These are phyloP conservation scores for Globisporangium takayamanum DNA, from an alignment of 352 stramenopile species.

Conservation along the genomic window DNA sequence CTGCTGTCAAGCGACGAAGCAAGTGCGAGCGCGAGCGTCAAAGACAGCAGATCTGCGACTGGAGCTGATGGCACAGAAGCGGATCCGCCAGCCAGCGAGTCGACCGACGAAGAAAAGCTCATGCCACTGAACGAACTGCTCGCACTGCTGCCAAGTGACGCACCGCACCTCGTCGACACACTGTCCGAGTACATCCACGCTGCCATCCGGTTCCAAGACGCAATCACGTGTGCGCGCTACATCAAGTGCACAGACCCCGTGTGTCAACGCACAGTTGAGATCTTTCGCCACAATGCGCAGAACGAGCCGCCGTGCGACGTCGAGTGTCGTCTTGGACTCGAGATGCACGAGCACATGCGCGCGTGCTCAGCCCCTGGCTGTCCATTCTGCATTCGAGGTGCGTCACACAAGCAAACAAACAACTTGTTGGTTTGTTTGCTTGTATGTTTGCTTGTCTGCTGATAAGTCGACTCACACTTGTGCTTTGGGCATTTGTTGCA, in stretches of 20 bases:
- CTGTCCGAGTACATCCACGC: constrained; percentile 31
- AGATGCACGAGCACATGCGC: constrained; percentile 24
- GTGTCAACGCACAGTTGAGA: constrained; percentile 15
- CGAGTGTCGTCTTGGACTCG: constrained; percentile 17
- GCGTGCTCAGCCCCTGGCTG: constrained; percentile 14
- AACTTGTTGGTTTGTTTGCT: too few relatives aligned
- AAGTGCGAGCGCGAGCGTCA: not conserved
- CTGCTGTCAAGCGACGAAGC: too few relatives aligned
- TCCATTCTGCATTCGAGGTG: constrained; percentile 35
- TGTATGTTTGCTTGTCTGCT: not conserved
- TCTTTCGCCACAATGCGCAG: constrained; percentile 17
- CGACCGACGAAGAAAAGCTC: not conserved
- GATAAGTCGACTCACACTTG: not conserved
- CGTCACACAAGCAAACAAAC: not conserved
- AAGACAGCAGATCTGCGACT: not conserved
- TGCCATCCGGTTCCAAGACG: constrained; percentile 25
- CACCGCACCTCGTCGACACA: constrained; percentile 19
- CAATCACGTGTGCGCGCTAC: constrained; percentile 18
- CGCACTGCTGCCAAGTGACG: constrained; percentile 16
- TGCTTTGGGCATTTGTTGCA: not conserved
- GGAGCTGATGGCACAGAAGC: not conserved
- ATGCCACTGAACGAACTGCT: constrained; percentile 22
- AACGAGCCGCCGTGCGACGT: constrained; percentile 17
- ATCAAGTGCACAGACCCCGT: constrained; percentile 19
- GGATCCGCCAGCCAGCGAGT: too few relatives aligned